Evolutionary conservation across 768 basidiomycete species (phyloP), one percentile per base, ranked within the genome.

Genomic region (Tylopilus balloui): DNA sequence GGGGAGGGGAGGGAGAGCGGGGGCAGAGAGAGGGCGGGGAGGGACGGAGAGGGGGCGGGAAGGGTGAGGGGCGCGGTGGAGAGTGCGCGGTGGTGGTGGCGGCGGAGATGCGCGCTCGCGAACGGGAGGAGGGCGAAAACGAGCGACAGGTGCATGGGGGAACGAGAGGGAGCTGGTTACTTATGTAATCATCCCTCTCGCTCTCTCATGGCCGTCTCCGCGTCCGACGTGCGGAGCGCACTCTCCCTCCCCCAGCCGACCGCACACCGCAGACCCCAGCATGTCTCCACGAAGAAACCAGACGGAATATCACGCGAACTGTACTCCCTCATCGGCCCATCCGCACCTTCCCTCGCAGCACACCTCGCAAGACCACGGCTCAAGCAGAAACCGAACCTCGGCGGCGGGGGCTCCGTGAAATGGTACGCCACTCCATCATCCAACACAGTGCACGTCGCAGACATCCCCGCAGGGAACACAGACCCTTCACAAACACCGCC

Each of bases 291-390:
- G 12, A 78, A 78, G 61, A 91, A 88, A 68, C 89, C 89, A 4
- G 90, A 92, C 17, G 94, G 95, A 17, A 93, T 97, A 52, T 86
- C 92, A 0, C 77, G 93, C 57, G 94, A 97, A 67, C 77, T 99
- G 2, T 97, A 88, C 70, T 84, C 88, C 1, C 81, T 99, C 51
- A 97, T 99, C 56, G 95, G 95, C n/a, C 84, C 91, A 51, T 88
- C 90, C 41, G 87, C 88, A 11, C 93, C 95, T 0, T 83, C 87
- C 2, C 77, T 98, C 42, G 86, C 84, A 0, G 79, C 88, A 28
- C 84, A 88, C 57, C 77, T 85, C 50, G 77, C 85, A 23, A 88
- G 90, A 64, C 88, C 90, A 29, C 81, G 84, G 47, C 78, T 94
- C 49, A 93, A 93, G 63, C 87, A 92, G 68, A 87, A 90, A 55